Base-by-base conservation (phyloP, 441 rosid species). In the Erodium trifolium region DNA sequence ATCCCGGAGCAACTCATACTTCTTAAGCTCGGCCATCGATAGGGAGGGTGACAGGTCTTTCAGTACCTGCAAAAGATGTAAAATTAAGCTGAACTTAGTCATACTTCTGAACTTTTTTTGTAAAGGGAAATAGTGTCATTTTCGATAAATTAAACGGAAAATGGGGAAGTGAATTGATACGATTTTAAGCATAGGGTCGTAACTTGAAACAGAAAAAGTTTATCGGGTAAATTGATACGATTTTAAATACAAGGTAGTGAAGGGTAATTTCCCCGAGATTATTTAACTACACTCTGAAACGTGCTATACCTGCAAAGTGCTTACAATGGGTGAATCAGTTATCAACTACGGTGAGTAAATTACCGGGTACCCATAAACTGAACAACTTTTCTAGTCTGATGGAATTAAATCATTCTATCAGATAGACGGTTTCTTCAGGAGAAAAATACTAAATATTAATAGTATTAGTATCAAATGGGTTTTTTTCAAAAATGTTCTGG, bases 11-110 rank as follows among this genome's bases (percentile, higher is more conserved):
- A 67, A 41, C 79, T 93, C 97, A 3, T 93, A 91, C 79, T 91
- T 91, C 79, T 83, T 91, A 16, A 93, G 91, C 82, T 93, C 99
- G 11, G 88, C 84, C 80, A 81, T 69, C 53, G 99, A 91, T 51
- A 93, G 92, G 65, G 99, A 93, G 3, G 99, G 97, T 19, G 96
- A 88, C 13, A 91, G 86, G 78, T 91, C 97, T 63, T 73, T 75
- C 82, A 93, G 73, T 34, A 86, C 97, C 97, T 93, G 81, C 70
- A 77, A 66, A 37, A 37, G 41, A 37, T 37, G 41, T 37, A 37
- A 37, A 37, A 37, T 37, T 5, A 37, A 37, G 8, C 41, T 4
- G 41, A 8, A 37, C 41, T 37, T 2, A 5, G 41, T 37, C 41
- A 37, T 23, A 23, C 27, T 0, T 31, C 4, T 31, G 1, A 31